Conservation (phyloP, 2,329 filamentous ascomycete species). For the Leptographium lundbergii region DNA sequence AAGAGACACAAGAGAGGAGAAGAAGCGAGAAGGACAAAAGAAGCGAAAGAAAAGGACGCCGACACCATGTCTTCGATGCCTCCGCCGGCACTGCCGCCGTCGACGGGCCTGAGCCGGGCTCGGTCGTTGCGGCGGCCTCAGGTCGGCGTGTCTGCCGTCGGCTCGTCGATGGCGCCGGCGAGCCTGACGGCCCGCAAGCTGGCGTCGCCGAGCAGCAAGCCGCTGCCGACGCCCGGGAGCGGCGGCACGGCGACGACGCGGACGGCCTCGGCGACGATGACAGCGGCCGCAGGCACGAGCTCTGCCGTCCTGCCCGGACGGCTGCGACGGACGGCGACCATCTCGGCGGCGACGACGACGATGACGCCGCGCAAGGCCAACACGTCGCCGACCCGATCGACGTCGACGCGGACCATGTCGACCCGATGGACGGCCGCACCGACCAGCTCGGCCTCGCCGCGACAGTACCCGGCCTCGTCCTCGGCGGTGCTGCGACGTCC, state of each 20-base stretch:
- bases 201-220: not conserved
- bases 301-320: too few relatives aligned
- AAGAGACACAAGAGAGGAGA: not conserved
- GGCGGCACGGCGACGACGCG: not conserved
- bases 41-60: too few relatives aligned
- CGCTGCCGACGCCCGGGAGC: not conserved
- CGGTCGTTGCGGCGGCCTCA: constrained; percentile 35
- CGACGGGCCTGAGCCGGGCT: constrained; percentile 26
- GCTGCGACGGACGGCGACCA: not conserved
- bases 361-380: too few relatives aligned
- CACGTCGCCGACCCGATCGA: not conserved
- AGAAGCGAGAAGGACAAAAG: too few relatives aligned
- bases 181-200: not conserved
- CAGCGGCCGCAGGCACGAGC: too few relatives aligned
- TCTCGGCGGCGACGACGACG: not conserved
- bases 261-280: constrained; percentile 2
- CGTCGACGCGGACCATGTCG: not conserved
- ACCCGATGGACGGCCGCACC: not conserved
- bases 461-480: not conserved
- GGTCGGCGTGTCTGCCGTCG: not conserved
- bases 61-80: not conserved
- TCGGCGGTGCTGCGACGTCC: not conserved
- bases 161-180: not conserved
- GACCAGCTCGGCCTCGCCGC: not conserved
- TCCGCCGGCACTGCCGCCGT: constrained; percentile 17